Conservation (phyloP, 2,329 filamentous ascomycete genomes). For the Botrytis elliptica region DNA sequence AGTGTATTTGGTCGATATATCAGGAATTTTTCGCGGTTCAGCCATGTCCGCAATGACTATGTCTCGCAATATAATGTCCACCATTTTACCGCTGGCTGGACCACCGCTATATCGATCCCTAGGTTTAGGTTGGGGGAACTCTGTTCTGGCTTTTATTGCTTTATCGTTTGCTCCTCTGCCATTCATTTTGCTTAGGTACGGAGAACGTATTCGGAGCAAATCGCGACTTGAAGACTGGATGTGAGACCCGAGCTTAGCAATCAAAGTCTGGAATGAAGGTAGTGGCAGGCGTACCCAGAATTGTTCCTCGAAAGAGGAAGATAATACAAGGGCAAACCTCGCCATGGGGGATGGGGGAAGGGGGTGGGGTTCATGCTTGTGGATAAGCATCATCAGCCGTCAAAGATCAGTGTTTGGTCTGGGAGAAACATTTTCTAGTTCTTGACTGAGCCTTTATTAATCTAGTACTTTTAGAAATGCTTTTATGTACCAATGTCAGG, state of each 20-base stretch:
- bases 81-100: constrained; percentile 39
- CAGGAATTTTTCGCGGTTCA: constrained; percentile 34
- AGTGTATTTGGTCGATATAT: constrained; percentile 54
- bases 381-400: not conserved
- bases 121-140: constrained; percentile 49
- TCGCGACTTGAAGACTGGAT: not conserved
- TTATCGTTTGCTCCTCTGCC: constrained; percentile 44
- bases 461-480: not conserved
- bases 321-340: no score
- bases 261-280: not conserved
- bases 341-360: no score
- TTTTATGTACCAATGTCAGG: not conserved
- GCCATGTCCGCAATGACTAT: constrained; percentile 42
- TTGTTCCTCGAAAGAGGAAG: not conserved
- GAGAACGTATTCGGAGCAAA: not conserved
- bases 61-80: constrained; percentile 26
- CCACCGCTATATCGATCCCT: constrained; percentile 29
- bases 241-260: not conserved
- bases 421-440: not conserved
- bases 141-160: constrained; percentile 41
- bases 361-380: no score
- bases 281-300: not conserved
- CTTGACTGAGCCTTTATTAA: not conserved
- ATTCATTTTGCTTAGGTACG: not conserved
- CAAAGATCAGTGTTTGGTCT: not conserved